Conservation (phyloP, 164 flowering plant genomes). For the Saururus chinensis region DNA sequence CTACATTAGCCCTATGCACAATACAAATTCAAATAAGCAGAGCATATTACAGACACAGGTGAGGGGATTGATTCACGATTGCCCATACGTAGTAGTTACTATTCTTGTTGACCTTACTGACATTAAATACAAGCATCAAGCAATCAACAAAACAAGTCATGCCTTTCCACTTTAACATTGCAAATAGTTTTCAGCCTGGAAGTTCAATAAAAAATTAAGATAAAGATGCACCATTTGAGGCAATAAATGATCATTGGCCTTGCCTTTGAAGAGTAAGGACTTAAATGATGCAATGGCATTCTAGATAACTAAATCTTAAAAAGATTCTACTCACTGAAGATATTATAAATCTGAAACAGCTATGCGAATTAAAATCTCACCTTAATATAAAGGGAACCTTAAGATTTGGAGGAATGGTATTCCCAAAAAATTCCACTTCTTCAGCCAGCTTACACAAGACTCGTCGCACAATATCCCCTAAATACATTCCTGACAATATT, state of each 20-base stretch:
- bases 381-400: conserved; percentile 56
- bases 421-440: conserved; percentile 88
- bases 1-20: not conserved
- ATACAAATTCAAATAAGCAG: not conserved
- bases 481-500: conserved; percentile 89
- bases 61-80: not conserved
- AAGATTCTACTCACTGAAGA: too few species aligned
- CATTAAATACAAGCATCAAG: not conserved
- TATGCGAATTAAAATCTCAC: conserved; percentile 16
- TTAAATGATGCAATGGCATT: too few species aligned
- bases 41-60: not conserved
- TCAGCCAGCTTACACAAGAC: conserved; percentile 77
- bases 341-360: too few species aligned
- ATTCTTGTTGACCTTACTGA: not conserved
- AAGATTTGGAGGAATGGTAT: conserved; percentile 69
- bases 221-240: too few species aligned
- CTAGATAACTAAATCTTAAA: too few species aligned
- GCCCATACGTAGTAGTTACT: too few species aligned
- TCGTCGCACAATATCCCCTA: conserved; percentile 88
- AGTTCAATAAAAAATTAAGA: too few species aligned
- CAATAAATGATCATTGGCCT: too few species aligned
- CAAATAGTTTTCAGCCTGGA: not conserved
- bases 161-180: not conserved
- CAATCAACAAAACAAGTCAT: not conserved
- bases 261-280: too few species aligned